These are phyloP conservation scores for Hygrophila difformis DNA, from an alignment of 257 asterid genomes.

Conservation along the genomic window DNA sequence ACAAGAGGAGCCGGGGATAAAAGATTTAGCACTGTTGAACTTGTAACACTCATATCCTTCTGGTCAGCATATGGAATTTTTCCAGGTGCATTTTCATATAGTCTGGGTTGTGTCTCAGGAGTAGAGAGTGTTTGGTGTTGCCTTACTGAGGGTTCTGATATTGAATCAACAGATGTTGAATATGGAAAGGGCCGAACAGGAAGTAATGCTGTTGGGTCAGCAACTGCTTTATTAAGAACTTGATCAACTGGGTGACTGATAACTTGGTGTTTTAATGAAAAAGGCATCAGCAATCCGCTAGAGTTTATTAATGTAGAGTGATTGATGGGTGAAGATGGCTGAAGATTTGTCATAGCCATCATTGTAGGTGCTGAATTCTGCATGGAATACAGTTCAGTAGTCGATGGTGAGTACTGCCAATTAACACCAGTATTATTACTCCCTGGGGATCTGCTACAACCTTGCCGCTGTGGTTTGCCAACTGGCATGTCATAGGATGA, in stretches of 20 bases:
- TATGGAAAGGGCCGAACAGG: conserved; percentile 32
- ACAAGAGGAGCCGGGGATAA: conserved; percentile 24
- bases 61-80: conserved; percentile 28
- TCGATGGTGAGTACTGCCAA: conserved; percentile 25
- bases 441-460: conserved; percentile 28
- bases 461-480: conserved; percentile 23
- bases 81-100: conserved; percentile 27
- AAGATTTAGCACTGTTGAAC: conserved; percentile 25
- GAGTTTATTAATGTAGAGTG: conserved; percentile 27
- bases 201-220: conserved; percentile 23
- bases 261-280: conserved; percentile 19
- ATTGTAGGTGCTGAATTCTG: conserved; percentile 28
- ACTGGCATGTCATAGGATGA: conserved; percentile 33
- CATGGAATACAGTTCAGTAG: conserved; percentile 18
- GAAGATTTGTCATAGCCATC: conserved; percentile 3
- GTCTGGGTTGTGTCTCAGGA: conserved; percentile 42
- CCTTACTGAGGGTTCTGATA: conserved; percentile 25
- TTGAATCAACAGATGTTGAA: conserved; percentile 30
- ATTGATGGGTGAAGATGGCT: conserved; percentile 30
- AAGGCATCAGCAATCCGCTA: conserved; percentile 28
- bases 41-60: conserved; percentile 26
- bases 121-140: conserved; percentile 34
- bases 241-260: too few relatives aligned
- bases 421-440: conserved; percentile 22
- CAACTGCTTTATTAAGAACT: conserved; percentile 22